Evolutionary conservation across 805 yeast species (phyloP).

Genomic region (Lipomyces mesembrius): DNA sequence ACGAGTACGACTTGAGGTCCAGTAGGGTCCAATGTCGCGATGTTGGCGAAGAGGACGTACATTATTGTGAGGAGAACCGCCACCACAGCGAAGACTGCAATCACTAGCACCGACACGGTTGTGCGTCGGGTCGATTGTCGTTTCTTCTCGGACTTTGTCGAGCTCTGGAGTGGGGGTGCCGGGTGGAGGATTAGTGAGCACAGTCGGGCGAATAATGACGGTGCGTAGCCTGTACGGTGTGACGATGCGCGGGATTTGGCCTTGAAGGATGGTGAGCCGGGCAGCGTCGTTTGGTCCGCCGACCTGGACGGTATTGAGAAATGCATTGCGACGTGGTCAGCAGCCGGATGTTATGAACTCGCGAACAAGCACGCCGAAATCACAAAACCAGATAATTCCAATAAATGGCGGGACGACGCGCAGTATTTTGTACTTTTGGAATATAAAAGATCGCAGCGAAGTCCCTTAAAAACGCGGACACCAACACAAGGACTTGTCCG

Average conservation of each 20-base stretch:
- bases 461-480: too few relatives aligned
- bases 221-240: conserved; percentile 15
- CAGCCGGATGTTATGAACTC: not conserved
- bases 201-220: conserved; percentile 17
- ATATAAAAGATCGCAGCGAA: too few relatives aligned
- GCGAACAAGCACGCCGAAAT: not conserved
- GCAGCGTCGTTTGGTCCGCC: conserved; percentile 22
- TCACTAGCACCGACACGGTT: conserved; percentile 8
- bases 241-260: conserved; percentile 25
- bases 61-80: conserved; percentile 11
- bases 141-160: conserved; percentile 18
- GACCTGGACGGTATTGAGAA: conserved; percentile 34
- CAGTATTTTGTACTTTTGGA: too few relatives aligned
- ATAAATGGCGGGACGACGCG: too few relatives aligned
- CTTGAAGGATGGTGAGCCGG: conserved; percentile 28
- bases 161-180: not conserved
- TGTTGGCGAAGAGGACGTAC: conserved; percentile 11
- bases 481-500: too few relatives aligned
- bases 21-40: conserved; percentile 9
- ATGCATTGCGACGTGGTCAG: conserved; percentile 21
- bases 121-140: conserved; percentile 22
- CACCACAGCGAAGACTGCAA: conserved; percentile 10
- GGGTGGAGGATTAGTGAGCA: conserved; percentile 9
- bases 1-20: conserved; percentile 62
- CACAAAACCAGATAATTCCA: not conserved